A percentile compares a stretch with the other conserved stretches of the same genome.
phyloP scores from a whole-genome alignment of 78 protist species.

The Isochrysis galbana region DNA sequence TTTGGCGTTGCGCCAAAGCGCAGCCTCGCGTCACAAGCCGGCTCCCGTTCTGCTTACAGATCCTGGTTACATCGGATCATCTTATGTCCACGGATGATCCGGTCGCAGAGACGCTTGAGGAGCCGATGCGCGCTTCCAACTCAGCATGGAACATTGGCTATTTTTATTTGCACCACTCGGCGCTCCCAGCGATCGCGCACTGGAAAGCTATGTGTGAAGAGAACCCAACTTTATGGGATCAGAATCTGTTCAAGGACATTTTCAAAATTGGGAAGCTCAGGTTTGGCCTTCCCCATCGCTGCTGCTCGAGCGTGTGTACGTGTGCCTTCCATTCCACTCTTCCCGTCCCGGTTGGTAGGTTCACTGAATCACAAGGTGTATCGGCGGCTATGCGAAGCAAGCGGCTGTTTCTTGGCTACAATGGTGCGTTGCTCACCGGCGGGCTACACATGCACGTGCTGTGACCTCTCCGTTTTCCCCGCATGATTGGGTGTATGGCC shows the following conservation, averaged over 20 bases:
- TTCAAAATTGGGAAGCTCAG: background rate
- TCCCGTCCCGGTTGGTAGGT: no score
- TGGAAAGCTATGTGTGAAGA: background rate
- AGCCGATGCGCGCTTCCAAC: background rate
- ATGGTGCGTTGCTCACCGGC: no score
- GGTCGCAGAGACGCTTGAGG: background rate
- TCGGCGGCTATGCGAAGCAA: background rate
- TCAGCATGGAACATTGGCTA: background rate
- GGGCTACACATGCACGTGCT: no score
- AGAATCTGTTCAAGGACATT: constrained; percentile 10
- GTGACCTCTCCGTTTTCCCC: no score
- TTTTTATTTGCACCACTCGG: background rate
- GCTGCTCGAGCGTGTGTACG: no score
- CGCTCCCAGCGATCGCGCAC: background rate
- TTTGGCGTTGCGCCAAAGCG: no score
- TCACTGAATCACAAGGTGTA: background rate
- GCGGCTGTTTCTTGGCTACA: background rate
- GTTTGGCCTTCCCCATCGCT: no score
- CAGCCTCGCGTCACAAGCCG: no score
- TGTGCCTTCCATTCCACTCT: no score
- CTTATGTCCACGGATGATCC: background rate
- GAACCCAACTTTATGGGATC: background rate
- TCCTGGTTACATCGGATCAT: background rate
- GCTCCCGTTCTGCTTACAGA: no score
- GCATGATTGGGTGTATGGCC: no score